Evolutionary conservation across 106 monocot genomes (phyloP).

Genomic region (Apostasia shenzhenica): DNA sequence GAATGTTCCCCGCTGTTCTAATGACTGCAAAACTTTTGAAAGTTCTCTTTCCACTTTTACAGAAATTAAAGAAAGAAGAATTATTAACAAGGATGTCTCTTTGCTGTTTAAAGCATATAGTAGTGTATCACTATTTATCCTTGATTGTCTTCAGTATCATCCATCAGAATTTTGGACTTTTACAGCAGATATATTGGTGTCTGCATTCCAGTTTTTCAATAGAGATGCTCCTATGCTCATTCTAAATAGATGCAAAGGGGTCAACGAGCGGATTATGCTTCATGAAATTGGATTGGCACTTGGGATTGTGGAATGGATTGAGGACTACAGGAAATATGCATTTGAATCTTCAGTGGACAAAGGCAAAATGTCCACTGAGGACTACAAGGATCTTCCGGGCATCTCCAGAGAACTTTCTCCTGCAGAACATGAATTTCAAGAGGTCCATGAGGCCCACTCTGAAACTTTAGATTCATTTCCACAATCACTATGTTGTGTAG

Average conservation of each 20-base stretch:
- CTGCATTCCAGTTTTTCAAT: slow-evolving; percentile 25
- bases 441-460: not conserved
- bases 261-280: slow-evolving; percentile 46
- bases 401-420: not conserved
- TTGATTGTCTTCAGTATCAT: slow-evolving; percentile 42
- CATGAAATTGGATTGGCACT: slow-evolving; percentile 63
- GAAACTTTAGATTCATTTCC: not conserved
- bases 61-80: slow-evolving; percentile 4
- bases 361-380: not conserved
- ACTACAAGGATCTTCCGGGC: not conserved
- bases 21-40: not conserved
- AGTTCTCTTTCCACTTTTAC: not conserved
- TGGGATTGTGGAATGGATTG: slow-evolving; percentile 57
- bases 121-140: slow-evolving; percentile 29
- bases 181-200: slow-evolving; percentile 42
- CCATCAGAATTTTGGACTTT: slow-evolving; percentile 54
- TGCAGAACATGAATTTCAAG: not conserved
- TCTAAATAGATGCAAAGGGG: slow-evolving; percentile 24
- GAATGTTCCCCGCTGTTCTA: no score
- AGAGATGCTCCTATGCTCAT: slow-evolving; percentile 36
- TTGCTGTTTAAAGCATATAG: slow-evolving; percentile 7
- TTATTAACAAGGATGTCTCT: not conserved
- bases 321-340: slow-evolving; percentile 33
- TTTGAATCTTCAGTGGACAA: not conserved
- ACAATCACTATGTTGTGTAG: not conserved